These are phyloP conservation scores for Cadophora sp. DNA, from an alignment of 2,329 filamentous ascomycete genomes.

Conservation along the genomic window DNA sequence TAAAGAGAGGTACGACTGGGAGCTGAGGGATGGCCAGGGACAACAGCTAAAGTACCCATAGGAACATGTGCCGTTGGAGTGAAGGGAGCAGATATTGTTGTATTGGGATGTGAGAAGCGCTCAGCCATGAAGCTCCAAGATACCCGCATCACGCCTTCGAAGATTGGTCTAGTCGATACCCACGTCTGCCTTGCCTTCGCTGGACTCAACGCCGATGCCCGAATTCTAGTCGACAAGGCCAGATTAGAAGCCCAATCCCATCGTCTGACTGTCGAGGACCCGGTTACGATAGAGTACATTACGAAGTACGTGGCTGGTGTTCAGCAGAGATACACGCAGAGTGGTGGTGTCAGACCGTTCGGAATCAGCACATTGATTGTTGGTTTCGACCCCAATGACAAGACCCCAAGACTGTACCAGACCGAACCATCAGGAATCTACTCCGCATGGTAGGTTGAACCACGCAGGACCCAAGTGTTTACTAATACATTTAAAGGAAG, in stretches of 20 bases:
- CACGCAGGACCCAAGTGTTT: slow-evolving; percentile 38
- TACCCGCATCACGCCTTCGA: slow-evolving; percentile 97
- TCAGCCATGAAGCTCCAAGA: slow-evolving; percentile 99
- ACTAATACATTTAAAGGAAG: slow-evolving; percentile 70
- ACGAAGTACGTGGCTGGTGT: slow-evolving; percentile 98
- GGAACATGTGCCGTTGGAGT: slow-evolving; percentile 98
- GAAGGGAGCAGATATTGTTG: slow-evolving; percentile 92
- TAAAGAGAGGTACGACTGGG: slow-evolving; percentile 81
- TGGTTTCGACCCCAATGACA: slow-evolving; percentile 95
- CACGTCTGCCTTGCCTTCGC: slow-evolving; percentile 98
- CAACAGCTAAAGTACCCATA: slow-evolving; percentile 48
- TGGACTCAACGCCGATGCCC: slow-evolving; percentile 95
- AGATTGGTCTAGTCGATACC: slow-evolving; percentile 94
- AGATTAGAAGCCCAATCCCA: slow-evolving; percentile 97
- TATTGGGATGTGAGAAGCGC: slow-evolving; percentile 97
- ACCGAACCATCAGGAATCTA: slow-evolving; percentile 99
- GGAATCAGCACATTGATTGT: slow-evolving; percentile 98
- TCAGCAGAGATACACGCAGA: slow-evolving; percentile 98
- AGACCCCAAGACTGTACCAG: slow-evolving; percentile 90
- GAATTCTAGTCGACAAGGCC: slow-evolving; percentile 98
- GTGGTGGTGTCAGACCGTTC: slow-evolving; percentile 97
- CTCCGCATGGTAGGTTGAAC: slow-evolving; percentile 82
- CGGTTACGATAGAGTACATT: slow-evolving; percentile 98
- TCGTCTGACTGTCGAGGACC: slow-evolving; percentile 95
- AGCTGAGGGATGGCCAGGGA: not conserved